These are phyloP conservation scores for Taiozyma sp. DNA, from an alignment of 1,139 yeast genomes.

Conservation along the genomic window DNA sequence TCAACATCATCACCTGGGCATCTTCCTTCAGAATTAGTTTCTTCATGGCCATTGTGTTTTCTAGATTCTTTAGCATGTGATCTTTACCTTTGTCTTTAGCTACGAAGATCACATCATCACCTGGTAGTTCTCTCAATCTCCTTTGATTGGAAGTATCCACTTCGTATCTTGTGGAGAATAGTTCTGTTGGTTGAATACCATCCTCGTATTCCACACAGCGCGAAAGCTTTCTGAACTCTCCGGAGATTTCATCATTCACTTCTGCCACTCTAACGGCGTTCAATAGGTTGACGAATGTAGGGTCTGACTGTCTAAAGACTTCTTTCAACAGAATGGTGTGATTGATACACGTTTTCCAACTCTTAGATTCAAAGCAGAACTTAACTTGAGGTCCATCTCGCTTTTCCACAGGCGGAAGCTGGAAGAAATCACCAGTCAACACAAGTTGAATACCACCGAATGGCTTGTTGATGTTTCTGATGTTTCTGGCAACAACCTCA, in stretches of 20 bases:
- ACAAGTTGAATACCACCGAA: slow-evolving; percentile 85
- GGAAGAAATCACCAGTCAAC: slow-evolving; percentile 81
- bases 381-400: slow-evolving; percentile 29
- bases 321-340: slow-evolving; percentile 55
- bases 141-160: slow-evolving; percentile 65
- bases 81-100: slow-evolving; percentile 43
- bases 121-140: slow-evolving; percentile 45
- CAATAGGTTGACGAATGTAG: slow-evolving; percentile 63
- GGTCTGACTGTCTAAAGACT: slow-evolving; percentile 71
- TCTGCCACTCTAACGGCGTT: slow-evolving; percentile 70
- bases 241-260: slow-evolving; percentile 40
- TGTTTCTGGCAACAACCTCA: slow-evolving; percentile 50
- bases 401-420: slow-evolving; percentile 68
- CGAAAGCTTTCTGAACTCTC: slow-evolving; percentile 42
- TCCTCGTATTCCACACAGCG: slow-evolving; percentile 58
- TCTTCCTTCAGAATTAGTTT: slow-evolving; percentile 64
- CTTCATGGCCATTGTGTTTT: slow-evolving; percentile 66
- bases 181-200: slow-evolving; percentile 77
- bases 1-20: slow-evolving; percentile 95
- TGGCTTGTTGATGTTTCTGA: slow-evolving; percentile 44
- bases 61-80: slow-evolving; percentile 32
- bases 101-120: slow-evolving; percentile 32
- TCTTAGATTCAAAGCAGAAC: slow-evolving; percentile 54
- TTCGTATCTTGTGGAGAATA: slow-evolving; percentile 70
- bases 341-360: slow-evolving; percentile 52